Percentiles rank a stretch among this genome's conserved stretches.
Evolutionary conservation across 768 basidiomycete genomes (phyloP).

Genomic region (Lyophyllum shimeji): DNA sequence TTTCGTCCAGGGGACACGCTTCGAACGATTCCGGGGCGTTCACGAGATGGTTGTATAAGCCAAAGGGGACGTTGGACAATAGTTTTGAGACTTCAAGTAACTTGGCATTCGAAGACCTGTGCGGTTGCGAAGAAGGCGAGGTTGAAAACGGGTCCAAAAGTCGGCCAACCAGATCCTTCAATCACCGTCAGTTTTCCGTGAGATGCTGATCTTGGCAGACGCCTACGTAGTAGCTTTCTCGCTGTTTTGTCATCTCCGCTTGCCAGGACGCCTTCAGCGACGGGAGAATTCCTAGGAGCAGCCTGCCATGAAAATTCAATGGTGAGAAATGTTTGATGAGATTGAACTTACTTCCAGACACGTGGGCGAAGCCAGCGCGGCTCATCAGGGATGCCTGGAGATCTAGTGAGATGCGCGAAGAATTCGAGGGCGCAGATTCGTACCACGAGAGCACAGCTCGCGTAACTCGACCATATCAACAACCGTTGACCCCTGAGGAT

Average conservation of each 20-base stretch:
- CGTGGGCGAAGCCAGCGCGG: constrained; percentile 76
- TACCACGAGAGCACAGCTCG: constrained; percentile 61
- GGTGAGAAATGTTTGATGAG: constrained; percentile 1
- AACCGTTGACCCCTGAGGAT: constrained; percentile 43
- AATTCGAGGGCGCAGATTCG: constrained; percentile 11
- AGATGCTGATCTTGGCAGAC: not conserved
- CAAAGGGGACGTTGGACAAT: constrained; percentile 52
- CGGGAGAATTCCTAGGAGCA: constrained; percentile 66
- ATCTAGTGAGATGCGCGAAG: constrained; percentile 10
- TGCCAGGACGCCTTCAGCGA: constrained; percentile 57
- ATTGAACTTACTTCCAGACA: constrained; percentile 66
- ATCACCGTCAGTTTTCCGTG: constrained; percentile 7
- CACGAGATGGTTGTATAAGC: constrained; percentile 49
- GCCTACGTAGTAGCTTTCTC: constrained; percentile 74
- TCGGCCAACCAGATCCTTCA: constrained; percentile 67
- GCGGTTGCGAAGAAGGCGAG: constrained; percentile 38
- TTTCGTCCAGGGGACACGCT: constrained; percentile 51
- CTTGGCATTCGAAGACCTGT: constrained; percentile 42
- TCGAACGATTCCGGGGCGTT: constrained; percentile 46
- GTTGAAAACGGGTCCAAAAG: constrained; percentile 54
- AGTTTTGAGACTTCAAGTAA: constrained; percentile 54
- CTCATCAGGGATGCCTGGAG: constrained; percentile 67
- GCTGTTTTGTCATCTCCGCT: constrained; percentile 54
- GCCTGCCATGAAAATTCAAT: constrained; percentile 30
- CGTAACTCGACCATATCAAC: constrained; percentile 60